Conservation (phyloP, 345 rosid species). For the Hevea brasiliensis region DNA sequence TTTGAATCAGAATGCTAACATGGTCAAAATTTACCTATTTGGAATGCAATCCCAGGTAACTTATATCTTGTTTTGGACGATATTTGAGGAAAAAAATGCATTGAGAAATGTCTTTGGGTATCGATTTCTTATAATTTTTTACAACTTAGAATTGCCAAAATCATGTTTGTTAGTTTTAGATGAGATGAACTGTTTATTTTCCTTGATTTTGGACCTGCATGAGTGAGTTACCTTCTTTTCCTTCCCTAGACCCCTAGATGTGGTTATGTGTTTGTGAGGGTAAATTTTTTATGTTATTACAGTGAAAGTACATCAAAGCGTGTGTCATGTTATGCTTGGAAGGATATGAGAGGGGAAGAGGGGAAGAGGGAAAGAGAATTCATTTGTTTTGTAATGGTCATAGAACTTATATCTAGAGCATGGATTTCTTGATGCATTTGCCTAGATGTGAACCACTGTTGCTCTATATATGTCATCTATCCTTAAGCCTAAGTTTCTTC, state of each 20-base stretch:
- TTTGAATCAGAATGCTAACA: no score
- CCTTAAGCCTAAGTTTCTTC: no score
- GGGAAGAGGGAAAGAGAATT: not conserved
- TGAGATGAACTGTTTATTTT: not conserved
- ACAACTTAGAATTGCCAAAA: not conserved
- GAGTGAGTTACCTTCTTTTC: not conserved
- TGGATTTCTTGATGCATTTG: not conserved
- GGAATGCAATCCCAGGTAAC: no score
- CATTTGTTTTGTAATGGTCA: not conserved
- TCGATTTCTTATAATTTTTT: not conserved
- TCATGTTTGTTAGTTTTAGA: not conserved
- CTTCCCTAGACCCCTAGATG: no score
- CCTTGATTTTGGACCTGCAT: not conserved
- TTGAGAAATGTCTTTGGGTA: not conserved
- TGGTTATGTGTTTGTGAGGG: no score
- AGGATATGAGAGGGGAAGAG: no score
- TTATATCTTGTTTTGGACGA: not conserved
- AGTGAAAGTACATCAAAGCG: no score
- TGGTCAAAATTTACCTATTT: no score
- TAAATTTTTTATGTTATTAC: no score
- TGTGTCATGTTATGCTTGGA: no score
- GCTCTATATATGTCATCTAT: not conserved
- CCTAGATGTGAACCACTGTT: not conserved
- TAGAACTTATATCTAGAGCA: not conserved
- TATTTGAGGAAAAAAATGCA: not conserved